These are phyloP conservation scores for Cercophora sp. DNA, from an alignment of 495 filamentous ascomycete genomes.

Conservation along the genomic window DNA sequence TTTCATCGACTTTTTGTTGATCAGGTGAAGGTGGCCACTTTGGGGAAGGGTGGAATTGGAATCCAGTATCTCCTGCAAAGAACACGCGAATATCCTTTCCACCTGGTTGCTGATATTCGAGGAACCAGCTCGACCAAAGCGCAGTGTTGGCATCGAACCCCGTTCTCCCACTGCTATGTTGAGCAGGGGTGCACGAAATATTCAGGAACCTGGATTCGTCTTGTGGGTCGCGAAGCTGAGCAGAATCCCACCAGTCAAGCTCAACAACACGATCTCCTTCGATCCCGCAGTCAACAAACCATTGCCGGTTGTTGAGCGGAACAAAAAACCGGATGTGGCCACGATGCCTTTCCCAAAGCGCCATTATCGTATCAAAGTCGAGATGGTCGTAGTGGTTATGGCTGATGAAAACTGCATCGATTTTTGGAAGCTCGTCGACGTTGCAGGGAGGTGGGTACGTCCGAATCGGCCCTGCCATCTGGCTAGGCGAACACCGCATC, in stretches of 20 bases:
- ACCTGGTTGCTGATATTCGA: slow-evolving; percentile 21
- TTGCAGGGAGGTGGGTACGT: slow-evolving; percentile 48
- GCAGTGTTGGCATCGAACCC: slow-evolving; percentile 28
- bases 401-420: slow-evolving; percentile 47
- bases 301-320: slow-evolving; percentile 35
- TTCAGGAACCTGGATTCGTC: slow-evolving; percentile 18
- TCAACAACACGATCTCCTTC: slow-evolving; percentile 38
- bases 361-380: slow-evolving; percentile 38
- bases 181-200: slow-evolving; percentile 40
- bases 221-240: slow-evolving; percentile 21
- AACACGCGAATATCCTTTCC: slow-evolving; percentile 17
- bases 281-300: slow-evolving; percentile 39
- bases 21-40: slow-evolving; percentile 24
- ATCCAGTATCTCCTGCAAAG: slow-evolving; percentile 32
- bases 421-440: slow-evolving; percentile 42
- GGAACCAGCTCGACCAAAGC: slow-evolving; percentile 54
- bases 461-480: slow-evolving; percentile 45
- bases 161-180: slow-evolving; percentile 43
- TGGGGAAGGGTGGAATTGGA: slow-evolving; percentile 26
- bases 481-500: slow-evolving; percentile 43
- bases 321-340: slow-evolving; percentile 41
- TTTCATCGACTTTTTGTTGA: slow-evolving; percentile 5
- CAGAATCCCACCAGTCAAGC: slow-evolving; percentile 52
- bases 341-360: slow-evolving; percentile 29
- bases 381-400: slow-evolving; percentile 56